phyloP scores from a whole-genome alignment of 2,329 filamentous ascomycete species.

The Botrytis deweyae region DNA sequence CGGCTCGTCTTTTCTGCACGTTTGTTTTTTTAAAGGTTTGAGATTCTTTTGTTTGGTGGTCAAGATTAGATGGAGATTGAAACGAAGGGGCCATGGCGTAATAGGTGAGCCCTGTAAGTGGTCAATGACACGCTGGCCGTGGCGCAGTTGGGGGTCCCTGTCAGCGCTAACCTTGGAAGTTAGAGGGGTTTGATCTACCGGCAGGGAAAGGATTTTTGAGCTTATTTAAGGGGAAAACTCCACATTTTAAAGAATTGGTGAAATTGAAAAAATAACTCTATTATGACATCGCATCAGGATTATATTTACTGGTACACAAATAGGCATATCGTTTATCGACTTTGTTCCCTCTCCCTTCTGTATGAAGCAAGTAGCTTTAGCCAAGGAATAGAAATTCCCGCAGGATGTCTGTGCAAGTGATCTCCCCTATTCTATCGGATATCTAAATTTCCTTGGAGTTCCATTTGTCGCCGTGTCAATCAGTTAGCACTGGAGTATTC shows the following conservation, averaged over 20 bases:
- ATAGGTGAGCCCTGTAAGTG: not conserved
- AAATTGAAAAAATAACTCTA: not conserved
- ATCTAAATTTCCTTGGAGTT: not conserved
- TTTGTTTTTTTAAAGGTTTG: constrained; percentile 4
- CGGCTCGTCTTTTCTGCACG: constrained; percentile 5
- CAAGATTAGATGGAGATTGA: not conserved
- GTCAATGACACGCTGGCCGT: not conserved
- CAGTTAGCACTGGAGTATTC: not conserved
- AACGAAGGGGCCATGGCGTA: not conserved
- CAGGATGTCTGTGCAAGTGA: not conserved
- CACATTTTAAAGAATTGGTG: not conserved
- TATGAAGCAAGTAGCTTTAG: not conserved
- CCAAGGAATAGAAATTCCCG: not conserved
- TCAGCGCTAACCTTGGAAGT: not conserved
- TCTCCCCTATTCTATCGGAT: not conserved
- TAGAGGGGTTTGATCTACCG: not conserved
- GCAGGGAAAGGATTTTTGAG: not conserved
- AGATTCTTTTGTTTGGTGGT: not conserved
- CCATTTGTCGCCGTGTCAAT: not conserved
- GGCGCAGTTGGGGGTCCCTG: not conserved
- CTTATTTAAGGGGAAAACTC: not conserved
- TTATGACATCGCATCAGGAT: not conserved
- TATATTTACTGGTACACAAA: fast-evolving
- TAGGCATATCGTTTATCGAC: fast-evolving
- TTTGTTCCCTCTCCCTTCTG: no score